phyloP scores from a whole-genome alignment of 768 basidiomycete species.

The Pleurotus salmoneostramineus region DNA sequence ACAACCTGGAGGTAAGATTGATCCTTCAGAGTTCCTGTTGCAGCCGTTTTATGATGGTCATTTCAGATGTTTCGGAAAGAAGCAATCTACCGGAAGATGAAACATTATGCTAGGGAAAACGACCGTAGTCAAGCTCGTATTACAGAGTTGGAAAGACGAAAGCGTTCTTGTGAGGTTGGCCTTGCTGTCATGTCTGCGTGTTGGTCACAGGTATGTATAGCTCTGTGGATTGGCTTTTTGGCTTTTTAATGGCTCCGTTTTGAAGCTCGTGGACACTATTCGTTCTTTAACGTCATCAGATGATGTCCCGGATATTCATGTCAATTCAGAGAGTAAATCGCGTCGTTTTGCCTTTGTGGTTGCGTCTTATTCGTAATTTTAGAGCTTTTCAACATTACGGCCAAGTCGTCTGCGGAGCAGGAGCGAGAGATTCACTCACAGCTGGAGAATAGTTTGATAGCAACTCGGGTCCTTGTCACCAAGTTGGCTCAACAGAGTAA shows the following conservation, averaged over 20 bases:
- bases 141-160: constrained; percentile 61
- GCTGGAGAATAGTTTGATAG: constrained; percentile 51
- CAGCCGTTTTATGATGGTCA: constrained; percentile 8
- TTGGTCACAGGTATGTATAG: constrained; percentile 63
- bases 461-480: constrained; percentile 56
- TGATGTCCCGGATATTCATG: constrained; percentile 36
- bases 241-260: constrained; percentile 5
- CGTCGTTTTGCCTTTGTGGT: constrained; percentile 4
- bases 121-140: constrained; percentile 60
- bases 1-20: constrained; percentile 60
- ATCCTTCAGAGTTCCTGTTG: constrained; percentile 10
- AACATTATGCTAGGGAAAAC: constrained; percentile 73
- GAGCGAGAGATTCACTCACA: constrained; percentile 35
- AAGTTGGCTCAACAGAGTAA: constrained; percentile 47
- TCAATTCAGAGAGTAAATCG: constrained; percentile 37
- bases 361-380: background rate
- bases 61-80: constrained; percentile 79
- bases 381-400: constrained; percentile 48
- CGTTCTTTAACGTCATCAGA: constrained; percentile 53
- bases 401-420: constrained; percentile 32
- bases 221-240: background rate
- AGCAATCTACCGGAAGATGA: constrained; percentile 83
- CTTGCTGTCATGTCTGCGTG: constrained; percentile 73
- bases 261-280: constrained; percentile 64
- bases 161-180: constrained; percentile 64